phyloP scores from a whole-genome alignment of 148 eudicot genomes.

The Fallopia convolvulus region DNA sequence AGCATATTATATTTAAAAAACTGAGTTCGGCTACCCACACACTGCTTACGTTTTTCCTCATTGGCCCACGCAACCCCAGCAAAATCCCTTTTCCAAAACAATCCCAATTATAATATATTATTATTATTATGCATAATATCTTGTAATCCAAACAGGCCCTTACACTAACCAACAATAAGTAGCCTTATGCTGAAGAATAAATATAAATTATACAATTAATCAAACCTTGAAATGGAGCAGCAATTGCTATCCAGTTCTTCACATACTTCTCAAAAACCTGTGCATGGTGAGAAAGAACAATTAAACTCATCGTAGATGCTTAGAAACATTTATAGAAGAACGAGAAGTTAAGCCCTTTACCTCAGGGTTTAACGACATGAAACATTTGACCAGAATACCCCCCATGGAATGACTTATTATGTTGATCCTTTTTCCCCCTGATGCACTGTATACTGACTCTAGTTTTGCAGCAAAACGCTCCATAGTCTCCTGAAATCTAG shows the following conservation, averaged over 20 bases:
- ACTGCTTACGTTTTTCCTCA: no score
- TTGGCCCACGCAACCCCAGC: no score
- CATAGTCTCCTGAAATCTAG: constrained; percentile 60
- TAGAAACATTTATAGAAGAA: neutral
- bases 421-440: constrained; percentile 87
- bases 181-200: neutral
- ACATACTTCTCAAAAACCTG: constrained; percentile 98
- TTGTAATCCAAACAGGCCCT: no score
- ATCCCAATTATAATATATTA: no score
- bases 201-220: constrained; percentile 7
- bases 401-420: constrained; percentile 96
- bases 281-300: constrained; percentile 7
- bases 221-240: constrained; percentile 86
- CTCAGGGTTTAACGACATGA: constrained; percentile 73
- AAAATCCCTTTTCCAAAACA: no score
- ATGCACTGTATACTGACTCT: constrained; percentile 67
- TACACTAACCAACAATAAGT: neutral
- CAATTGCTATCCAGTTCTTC: constrained; percentile 95
- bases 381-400: constrained; percentile 87
- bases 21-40: no score
- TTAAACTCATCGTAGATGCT: neutral
- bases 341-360: constrained; percentile 27
- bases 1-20: no score
- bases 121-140: no score
- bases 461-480: constrained; percentile 64